Evolutionary conservation across 2,329 filamentous ascomycete species (phyloP).

Genomic region (Hymenoscyphus fructigenus): DNA sequence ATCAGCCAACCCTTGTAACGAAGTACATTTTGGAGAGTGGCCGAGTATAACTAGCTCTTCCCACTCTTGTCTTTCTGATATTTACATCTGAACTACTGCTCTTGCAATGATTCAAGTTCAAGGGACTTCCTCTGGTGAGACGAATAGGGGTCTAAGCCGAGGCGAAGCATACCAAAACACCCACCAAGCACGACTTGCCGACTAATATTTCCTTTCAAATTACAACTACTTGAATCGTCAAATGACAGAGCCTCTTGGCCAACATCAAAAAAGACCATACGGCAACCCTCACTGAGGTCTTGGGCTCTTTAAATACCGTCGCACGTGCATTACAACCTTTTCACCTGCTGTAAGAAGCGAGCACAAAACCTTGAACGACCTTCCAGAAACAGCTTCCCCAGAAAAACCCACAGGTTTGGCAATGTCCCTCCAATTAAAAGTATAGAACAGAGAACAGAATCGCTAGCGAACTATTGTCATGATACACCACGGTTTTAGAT

Average conservation of each 20-base stretch:
- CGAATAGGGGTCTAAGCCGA: neutral
- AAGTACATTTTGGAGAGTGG: neutral
- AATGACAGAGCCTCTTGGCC: neutral
- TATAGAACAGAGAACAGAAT: neutral
- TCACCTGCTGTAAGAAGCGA: neutral
- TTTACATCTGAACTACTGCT: too few species aligned
- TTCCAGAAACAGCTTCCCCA: constrained; percentile 1
- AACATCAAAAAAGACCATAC: neutral
- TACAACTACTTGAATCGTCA: neutral
- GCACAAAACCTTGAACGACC: neutral
- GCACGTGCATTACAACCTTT: neutral
- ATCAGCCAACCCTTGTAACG: neutral
- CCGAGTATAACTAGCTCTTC: too few species aligned
- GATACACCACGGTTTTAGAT: constrained; percentile 1
- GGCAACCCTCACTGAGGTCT: neutral
- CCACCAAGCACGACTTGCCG: neutral
- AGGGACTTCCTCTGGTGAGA: neutral
- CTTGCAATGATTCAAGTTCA: neutral
- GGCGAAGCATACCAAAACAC: neutral
- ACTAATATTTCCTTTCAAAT: neutral
- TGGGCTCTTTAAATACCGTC: neutral
- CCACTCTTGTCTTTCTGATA: too few species aligned
- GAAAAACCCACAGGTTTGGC: neutral
- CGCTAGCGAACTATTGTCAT: neutral
- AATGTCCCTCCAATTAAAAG: neutral